A percentile compares a stretch with the other conserved stretches of the same genome.
phyloP scores from a whole-genome alignment of 2,329 filamentous ascomycete genomes.

The Coniosporium tulheliwenetii region DNA sequence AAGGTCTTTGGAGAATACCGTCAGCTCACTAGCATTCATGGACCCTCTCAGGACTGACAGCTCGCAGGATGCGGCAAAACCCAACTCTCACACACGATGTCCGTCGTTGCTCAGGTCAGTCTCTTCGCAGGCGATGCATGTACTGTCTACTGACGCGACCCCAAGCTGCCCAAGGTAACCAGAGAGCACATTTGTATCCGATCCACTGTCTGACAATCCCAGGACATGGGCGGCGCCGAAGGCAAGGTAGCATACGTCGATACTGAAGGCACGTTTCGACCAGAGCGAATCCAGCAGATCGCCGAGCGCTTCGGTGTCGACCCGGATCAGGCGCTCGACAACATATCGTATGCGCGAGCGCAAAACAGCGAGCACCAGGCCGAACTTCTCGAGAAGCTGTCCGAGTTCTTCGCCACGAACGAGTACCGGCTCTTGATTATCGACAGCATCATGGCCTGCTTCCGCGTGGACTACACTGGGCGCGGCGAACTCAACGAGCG shows the following conservation, averaged over 20 bases:
- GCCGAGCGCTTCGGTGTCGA: constrained; percentile 50
- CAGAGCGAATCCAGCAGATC: constrained; percentile 51
- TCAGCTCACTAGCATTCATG: constrained; percentile 6
- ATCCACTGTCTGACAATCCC: constrained; percentile 4
- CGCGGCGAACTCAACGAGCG: constrained; percentile 53
- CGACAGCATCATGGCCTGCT: constrained; percentile 56
- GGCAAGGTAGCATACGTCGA: constrained; percentile 58
- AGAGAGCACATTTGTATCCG: neutral
- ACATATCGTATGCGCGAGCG: constrained; percentile 49
- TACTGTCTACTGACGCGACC: neutral
- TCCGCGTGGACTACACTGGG: constrained; percentile 50
- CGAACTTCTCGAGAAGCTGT: constrained; percentile 45
- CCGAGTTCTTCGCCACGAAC: constrained; percentile 44
- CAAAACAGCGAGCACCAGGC: constrained; percentile 52
- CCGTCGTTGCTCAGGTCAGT: constrained; percentile 42
- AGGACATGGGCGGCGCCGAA: constrained; percentile 48
- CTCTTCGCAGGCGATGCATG: neutral
- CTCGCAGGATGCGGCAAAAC: constrained; percentile 46
- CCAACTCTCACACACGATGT: constrained; percentile 53
- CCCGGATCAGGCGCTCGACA: constrained; percentile 43
- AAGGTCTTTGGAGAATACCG: constrained; percentile 43
- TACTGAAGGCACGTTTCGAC: constrained; percentile 50
- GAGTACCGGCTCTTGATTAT: constrained; percentile 52
- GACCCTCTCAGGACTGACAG: neutral
- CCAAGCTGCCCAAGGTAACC: constrained; percentile 29